These are phyloP conservation scores for Sideroxylon spinosum DNA, from an alignment of 179 eudicot genomes.

Conservation along the genomic window DNA sequence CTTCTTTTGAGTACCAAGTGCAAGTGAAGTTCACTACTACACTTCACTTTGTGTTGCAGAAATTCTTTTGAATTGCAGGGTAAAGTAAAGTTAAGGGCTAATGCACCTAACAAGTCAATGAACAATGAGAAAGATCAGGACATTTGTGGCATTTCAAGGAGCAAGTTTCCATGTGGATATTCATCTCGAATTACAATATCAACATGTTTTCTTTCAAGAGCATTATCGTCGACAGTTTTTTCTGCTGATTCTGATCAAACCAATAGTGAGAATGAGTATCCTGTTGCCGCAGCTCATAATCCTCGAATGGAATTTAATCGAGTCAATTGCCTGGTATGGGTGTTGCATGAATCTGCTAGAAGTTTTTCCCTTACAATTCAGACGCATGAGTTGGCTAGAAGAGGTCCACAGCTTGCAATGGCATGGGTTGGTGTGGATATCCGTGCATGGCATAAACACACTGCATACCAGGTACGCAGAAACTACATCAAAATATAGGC, in stretches of 20 bases:
- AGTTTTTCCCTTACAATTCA: constrained; percentile 39
- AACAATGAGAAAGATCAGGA: constrained; percentile 19
- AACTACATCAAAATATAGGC: not conserved
- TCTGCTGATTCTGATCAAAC: constrained; percentile 23
- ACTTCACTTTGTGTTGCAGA: constrained; percentile 25
- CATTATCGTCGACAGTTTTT: constrained; percentile 24
- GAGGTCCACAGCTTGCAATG: constrained; percentile 35
- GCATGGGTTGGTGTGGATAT: constrained; percentile 53
- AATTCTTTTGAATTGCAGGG: constrained; percentile 22
- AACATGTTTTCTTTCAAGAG: constrained; percentile 26
- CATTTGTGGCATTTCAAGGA: constrained; percentile 15
- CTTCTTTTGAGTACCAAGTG: not conserved
- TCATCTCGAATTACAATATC: constrained; percentile 9
- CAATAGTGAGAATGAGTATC: constrained; percentile 21
- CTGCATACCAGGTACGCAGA: constrained; percentile 39
- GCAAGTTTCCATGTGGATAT: constrained; percentile 19
- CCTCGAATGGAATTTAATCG: constrained; percentile 28
- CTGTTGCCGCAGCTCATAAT: constrained; percentile 7
- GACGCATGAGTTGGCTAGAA: constrained; percentile 31
- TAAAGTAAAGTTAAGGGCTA: constrained; percentile 19
- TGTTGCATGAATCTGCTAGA: constrained; percentile 45
- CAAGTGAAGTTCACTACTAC: not conserved
- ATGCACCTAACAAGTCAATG: constrained; percentile 14
- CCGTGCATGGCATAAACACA: constrained; percentile 38
- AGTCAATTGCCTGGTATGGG: constrained; percentile 40